phyloP scores from a whole-genome alignment of 2,329 filamentous ascomycete species.

The Paecilomyces variotii region DNA sequence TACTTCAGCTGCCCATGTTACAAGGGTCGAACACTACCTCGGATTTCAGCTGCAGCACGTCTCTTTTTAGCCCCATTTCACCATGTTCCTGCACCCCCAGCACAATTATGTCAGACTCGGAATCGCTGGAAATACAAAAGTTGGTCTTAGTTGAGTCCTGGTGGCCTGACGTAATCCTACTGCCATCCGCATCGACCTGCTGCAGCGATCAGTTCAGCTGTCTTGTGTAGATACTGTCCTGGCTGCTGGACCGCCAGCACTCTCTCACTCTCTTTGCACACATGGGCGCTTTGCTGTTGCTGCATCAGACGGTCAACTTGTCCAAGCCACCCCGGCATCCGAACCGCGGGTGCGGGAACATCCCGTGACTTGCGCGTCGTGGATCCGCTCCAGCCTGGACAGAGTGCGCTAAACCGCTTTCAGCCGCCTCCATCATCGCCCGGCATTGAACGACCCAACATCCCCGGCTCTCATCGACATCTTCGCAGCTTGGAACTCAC shows the following conservation, averaged over 20 bases:
- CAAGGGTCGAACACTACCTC: not conserved
- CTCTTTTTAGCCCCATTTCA: not conserved
- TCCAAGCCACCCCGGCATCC: not conserved
- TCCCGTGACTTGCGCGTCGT: conserved; percentile 21
- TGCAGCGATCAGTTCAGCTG: not conserved
- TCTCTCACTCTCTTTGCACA: too few relatives aligned
- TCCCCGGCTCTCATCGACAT: conserved; percentile 8
- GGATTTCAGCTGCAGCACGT: not conserved
- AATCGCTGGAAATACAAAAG: too few relatives aligned
- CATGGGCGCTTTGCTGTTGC: not conserved
- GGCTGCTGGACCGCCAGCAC: too few relatives aligned
- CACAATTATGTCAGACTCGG: too few relatives aligned
- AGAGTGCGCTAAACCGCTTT: conserved; percentile 16
- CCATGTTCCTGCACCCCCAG: not conserved
- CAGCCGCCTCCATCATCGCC: conserved; percentile 7
- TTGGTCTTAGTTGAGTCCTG: not conserved
- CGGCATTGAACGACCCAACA: conserved; percentile 9
- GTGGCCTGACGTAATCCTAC: not conserved
- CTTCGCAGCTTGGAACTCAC: not conserved
- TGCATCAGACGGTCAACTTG: not conserved
- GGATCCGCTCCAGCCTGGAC: not conserved
- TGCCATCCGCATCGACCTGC: not conserved
- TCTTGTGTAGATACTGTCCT: not conserved
- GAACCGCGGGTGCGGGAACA: conserved; percentile 4
- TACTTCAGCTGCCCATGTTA: not conserved